phyloP scores from a whole-genome alignment of 805 yeast species.

The Cyberlindnera veronae region DNA sequence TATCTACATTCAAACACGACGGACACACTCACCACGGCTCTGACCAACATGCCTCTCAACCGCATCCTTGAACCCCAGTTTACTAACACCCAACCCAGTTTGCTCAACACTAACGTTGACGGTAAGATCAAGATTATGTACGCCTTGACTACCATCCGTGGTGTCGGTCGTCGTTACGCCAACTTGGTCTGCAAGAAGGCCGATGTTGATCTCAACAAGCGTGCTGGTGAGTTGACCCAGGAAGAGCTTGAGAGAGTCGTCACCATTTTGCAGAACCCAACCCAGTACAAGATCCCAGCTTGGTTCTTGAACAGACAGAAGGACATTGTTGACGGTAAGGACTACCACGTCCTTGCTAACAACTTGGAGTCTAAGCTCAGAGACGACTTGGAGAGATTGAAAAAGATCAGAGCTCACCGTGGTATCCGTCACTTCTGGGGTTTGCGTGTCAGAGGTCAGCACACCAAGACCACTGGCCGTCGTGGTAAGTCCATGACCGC shows the following conservation, averaged over 20 bases:
- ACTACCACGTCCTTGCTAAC: slow-evolving; percentile 98
- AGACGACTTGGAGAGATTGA: slow-evolving; percentile 99
- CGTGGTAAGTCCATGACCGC: slow-evolving; percentile 48
- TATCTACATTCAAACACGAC: not conserved
- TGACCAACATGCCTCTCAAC: no score
- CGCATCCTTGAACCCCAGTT: not conserved
- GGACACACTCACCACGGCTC: not conserved
- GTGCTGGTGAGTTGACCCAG: slow-evolving; percentile 99
- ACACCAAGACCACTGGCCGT: slow-evolving; percentile 99
- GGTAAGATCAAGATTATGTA: slow-evolving; percentile 99
- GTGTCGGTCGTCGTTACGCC: slow-evolving; percentile 99
- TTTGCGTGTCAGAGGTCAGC: slow-evolving; percentile 99
- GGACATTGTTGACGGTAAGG: slow-evolving; percentile 98
- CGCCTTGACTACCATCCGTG: slow-evolving; percentile 99
- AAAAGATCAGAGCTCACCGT: slow-evolving; percentile 99
- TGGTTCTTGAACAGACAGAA: slow-evolving; percentile 99
- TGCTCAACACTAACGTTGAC: slow-evolving; percentile 99
- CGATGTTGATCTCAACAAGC: slow-evolving; percentile 95
- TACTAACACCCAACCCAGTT: slow-evolving; percentile 56
- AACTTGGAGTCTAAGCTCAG: slow-evolving; percentile 98
- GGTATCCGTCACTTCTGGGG: slow-evolving; percentile 99
- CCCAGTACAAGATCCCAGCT: slow-evolving; percentile 98
- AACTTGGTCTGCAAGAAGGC: slow-evolving; percentile 99
- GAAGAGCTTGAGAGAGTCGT: slow-evolving; percentile 99
- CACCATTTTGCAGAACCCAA: slow-evolving; percentile 99